Percentiles rank a stretch among this genome's conserved stretches.
These are phyloP conservation scores for Kwoniella europaea DNA, from an alignment of 768 basidiomycete genomes.

Conservation along the genomic window DNA sequence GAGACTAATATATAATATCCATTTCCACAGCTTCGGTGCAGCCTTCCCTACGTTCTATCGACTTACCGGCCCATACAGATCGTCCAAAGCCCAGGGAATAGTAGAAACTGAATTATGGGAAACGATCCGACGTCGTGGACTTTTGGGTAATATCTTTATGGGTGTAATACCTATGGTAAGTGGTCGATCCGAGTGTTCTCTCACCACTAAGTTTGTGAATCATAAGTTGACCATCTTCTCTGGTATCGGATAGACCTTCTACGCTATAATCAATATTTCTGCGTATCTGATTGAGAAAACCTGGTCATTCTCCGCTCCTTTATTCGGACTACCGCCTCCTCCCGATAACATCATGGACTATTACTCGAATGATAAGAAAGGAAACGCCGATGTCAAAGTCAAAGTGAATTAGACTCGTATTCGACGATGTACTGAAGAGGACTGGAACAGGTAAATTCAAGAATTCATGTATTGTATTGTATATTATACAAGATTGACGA, in stretches of 20 bases:
- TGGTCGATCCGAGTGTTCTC: background rate
- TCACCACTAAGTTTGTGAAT: background rate
- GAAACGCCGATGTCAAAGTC: background rate
- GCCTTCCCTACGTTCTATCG: constrained; percentile 69
- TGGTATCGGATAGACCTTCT: constrained; percentile 25
- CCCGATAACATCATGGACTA: constrained; percentile 6
- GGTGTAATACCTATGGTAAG: constrained; percentile 62
- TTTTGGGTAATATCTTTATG: constrained; percentile 67
- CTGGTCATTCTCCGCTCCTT: constrained; percentile 22
- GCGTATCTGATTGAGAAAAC: constrained; percentile 27
- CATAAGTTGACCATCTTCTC: background rate
- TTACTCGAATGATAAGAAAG: background rate
- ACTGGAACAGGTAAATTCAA: too few relatives aligned
- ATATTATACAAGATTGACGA: constrained; percentile 1
- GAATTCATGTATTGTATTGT: background rate
- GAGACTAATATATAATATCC: background rate
- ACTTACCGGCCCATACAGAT: constrained; percentile 64
- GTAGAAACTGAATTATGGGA: constrained; percentile 69
- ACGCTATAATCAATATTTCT: constrained; percentile 33
- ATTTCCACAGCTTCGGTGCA: constrained; percentile 63
- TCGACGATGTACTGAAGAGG: too few relatives aligned
- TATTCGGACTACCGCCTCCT: constrained; percentile 23
- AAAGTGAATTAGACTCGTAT: constrained; percentile 3
- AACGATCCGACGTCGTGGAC: constrained; percentile 65
- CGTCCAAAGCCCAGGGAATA: constrained; percentile 60